A percentile compares a stretch with the other conserved stretches of the same genome.
These are phyloP conservation scores for Ustilago xerochloae DNA, from an alignment of 1,284 basidiomycete species.

Conservation along the genomic window DNA sequence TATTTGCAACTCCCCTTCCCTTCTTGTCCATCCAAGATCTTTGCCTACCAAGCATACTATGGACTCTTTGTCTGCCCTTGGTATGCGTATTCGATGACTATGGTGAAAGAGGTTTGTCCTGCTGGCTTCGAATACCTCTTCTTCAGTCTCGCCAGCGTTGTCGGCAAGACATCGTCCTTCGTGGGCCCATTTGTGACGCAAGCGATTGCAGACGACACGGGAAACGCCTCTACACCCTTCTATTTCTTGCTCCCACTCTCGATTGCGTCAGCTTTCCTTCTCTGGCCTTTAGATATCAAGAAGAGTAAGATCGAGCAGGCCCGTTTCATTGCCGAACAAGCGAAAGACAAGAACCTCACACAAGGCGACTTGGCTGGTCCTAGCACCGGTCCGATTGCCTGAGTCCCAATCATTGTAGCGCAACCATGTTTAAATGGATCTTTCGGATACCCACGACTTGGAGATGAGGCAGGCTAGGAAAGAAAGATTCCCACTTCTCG, in stretches of 20 bases:
- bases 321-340: constrained; percentile 31
- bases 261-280: constrained; percentile 75
- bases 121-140: constrained; percentile 74
- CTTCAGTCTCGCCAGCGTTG: constrained; percentile 80
- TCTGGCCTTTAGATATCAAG: constrained; percentile 78
- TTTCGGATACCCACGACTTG: neutral
- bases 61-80: constrained; percentile 82
- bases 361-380: neutral
- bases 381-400: neutral
- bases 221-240: constrained; percentile 83
- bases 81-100: constrained; percentile 84
- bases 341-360: constrained; percentile 27
- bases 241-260: constrained; percentile 83
- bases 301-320: constrained; percentile 74
- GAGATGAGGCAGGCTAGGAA: neutral
- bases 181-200: constrained; percentile 80
- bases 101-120: constrained; percentile 85
- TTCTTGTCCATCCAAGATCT: neutral
- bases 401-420: too few species aligned
- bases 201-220: constrained; percentile 70
- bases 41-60: constrained; percentile 23
- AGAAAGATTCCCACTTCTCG: too few species aligned
- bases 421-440: neutral
- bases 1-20: neutral
- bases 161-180: constrained; percentile 71